Conservation (phyloP, 352 stramenopile species). For the Thalassiosira exigua region DNA sequence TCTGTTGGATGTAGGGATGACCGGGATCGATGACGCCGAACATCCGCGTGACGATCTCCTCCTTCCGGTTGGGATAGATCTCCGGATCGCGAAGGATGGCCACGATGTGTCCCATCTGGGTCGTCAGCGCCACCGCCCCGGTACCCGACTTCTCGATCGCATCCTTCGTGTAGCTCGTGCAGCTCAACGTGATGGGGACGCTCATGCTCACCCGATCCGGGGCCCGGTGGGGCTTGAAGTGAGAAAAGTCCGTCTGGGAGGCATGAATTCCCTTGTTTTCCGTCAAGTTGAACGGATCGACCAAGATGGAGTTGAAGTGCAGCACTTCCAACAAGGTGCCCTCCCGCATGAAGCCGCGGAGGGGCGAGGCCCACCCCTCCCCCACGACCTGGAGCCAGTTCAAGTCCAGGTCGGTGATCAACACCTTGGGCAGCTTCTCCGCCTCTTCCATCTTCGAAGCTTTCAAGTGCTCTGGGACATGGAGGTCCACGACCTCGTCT, state of each 20-base stretch:
- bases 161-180: slow-evolving; percentile 92
- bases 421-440: slow-evolving; percentile 88
- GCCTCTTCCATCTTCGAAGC: slow-evolving; percentile 60
- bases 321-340: slow-evolving; percentile 95
- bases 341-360: slow-evolving; percentile 98
- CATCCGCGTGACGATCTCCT: slow-evolving; percentile 97
- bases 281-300: slow-evolving; percentile 96
- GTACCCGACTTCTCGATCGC: slow-evolving; percentile 85
- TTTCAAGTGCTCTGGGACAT: slow-evolving; percentile 72
- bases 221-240: slow-evolving; percentile 89
- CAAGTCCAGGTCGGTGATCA: slow-evolving; percentile 96
- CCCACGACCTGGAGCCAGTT: slow-evolving; percentile 98
- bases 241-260: slow-evolving; percentile 90
- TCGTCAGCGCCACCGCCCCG: slow-evolving; percentile 91
- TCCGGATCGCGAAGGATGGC: slow-evolving; percentile 93
- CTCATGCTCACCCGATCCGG: slow-evolving; percentile 93
- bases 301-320: slow-evolving; percentile 96
- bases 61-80: slow-evolving; percentile 96
- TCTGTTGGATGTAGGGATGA: slow-evolving; percentile 97
- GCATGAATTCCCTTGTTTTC: slow-evolving; percentile 87
- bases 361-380: slow-evolving; percentile 95
- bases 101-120: slow-evolving; percentile 92
- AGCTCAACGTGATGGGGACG: slow-evolving; percentile 96
- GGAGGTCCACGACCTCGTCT: slow-evolving; percentile 89
- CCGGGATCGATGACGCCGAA: slow-evolving; percentile 95